Percentiles rank a stretch among this genome's conserved stretches.
Evolutionary conservation across 768 basidiomycete genomes (phyloP).

Genomic region (Naganishia vishniacii): DNA sequence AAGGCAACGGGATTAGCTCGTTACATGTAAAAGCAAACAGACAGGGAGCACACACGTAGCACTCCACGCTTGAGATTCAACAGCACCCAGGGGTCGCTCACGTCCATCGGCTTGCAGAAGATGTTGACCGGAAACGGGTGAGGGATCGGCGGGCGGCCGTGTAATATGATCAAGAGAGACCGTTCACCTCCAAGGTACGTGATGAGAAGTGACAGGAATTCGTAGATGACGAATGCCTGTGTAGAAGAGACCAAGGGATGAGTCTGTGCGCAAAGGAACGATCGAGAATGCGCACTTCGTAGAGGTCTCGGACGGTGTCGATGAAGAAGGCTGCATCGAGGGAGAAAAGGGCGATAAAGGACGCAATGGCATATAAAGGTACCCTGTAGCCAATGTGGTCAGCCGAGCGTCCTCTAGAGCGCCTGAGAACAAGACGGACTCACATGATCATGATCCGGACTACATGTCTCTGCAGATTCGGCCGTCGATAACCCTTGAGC

Average conservation of each 20-base stretch:
- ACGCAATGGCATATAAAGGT: conserved; percentile 83
- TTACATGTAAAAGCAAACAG: not conserved
- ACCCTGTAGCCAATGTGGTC: conserved; percentile 41
- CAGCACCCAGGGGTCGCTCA: conserved; percentile 90
- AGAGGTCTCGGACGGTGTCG: conserved; percentile 87
- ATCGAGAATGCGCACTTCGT: conserved; percentile 61
- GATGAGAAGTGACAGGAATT: conserved; percentile 45
- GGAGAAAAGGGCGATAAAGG: conserved; percentile 86
- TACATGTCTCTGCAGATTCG: conserved; percentile 64
- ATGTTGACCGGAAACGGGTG: conserved; percentile 80
- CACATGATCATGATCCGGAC: conserved; percentile 91
- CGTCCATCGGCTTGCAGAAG: conserved; percentile 80
- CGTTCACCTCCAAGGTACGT: conserved; percentile 72
- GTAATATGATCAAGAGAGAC: conserved; percentile 81
- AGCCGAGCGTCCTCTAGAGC: not conserved
- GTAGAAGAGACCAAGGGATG: not conserved
- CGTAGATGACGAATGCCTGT: conserved; percentile 50
- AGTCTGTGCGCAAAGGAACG: conserved; percentile 2
- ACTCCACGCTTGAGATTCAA: conserved; percentile 92
- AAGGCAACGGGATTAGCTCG: not conserved
- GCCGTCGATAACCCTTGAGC: conserved; percentile 47
- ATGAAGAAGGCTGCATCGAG: conserved; percentile 93
- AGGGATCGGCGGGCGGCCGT: conserved; percentile 80
- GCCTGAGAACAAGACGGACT: conserved; percentile 48
- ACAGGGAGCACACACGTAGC: conserved; percentile 60